phyloP scores from a whole-genome alignment of 2,329 filamentous ascomycete species.

The Sclerotinia glacialis region DNA sequence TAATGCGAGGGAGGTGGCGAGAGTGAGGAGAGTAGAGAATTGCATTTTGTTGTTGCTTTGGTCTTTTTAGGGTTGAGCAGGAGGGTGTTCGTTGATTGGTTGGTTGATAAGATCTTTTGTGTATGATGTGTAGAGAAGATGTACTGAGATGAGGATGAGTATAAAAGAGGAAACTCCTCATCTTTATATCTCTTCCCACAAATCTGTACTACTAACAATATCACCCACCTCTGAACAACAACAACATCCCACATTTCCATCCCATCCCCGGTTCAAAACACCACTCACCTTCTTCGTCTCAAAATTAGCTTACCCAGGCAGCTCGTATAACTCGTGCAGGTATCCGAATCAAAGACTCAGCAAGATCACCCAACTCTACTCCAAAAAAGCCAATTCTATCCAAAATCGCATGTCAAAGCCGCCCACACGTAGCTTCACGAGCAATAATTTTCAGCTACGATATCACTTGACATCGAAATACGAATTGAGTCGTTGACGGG shows the following conservation, averaged over 20 bases:
- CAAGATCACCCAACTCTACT: background rate
- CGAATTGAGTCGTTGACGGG: background rate
- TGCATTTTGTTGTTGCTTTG: conserved; percentile 26
- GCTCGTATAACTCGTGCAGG: background rate
- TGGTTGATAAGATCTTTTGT: background rate
- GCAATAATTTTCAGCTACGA: background rate
- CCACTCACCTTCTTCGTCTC: background rate
- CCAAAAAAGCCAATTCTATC: background rate
- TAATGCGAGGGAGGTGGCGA: conserved; percentile 27
- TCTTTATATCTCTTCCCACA: background rate
- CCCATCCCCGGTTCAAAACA: background rate
- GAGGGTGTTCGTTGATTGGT: background rate
- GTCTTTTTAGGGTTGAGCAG: background rate
- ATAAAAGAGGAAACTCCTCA: background rate
- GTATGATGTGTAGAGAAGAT: background rate
- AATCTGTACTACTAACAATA: background rate
- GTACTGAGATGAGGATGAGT: background rate
- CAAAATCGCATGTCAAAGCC: background rate
- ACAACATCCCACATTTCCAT: background rate
- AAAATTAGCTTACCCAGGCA: background rate
- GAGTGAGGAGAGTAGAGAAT: conserved; percentile 26
- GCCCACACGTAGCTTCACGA: background rate
- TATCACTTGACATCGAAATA: conserved; percentile 6
- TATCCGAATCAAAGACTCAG: background rate
- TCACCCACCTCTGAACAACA: background rate